Evolutionary conservation across 2,329 filamentous ascomycete species (phyloP), one percentile per base, ranked within the genome.

Genomic region (Endoconidiophora polonica): DNA sequence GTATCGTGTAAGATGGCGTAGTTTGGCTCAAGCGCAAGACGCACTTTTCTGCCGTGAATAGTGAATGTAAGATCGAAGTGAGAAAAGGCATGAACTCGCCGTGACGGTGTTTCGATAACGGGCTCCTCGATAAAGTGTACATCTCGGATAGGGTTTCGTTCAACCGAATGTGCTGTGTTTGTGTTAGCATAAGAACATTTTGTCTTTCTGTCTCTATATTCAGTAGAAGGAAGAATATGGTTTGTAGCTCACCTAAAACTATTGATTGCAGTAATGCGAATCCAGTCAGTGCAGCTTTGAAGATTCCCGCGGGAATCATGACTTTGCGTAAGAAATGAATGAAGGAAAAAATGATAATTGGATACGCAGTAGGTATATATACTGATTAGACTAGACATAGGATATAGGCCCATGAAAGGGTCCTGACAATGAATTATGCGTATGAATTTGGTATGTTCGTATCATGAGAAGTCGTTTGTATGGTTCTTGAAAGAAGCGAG

Each of bases 1-100:
- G 82, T 79, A 14, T 86, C 74, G 49, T 81, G 76, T 43, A 98
- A 71, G 52, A 96, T 79, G 65, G 96, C 86, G 67, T 94, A 78
- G 62, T 96, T 96, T 3, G 91, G 91, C 61, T 91, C 80, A 45
- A 98, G 73, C 50, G 76, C 74, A 48, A 98, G 73, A 56, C 86
- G 85, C 59, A 96, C 71, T 57, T 78, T 75, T 55, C 87, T 74
- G 54, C 76, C 68, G 59, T 83, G 78, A 36, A 94, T 68, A 52
- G 77, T 71, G 62, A 98, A 95, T 26, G 77, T 80, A 54, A 98
- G 68, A 59, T 94, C 85, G 63, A 98, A 98, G 20, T 77, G 69
- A 12, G 87, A 90, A 51, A 83, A 70, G 45, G 87, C 80, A 60
- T 91, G 81, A 44, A 94, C 77, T 53, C 82, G 79, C 61, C 86